Evolutionary conservation across 2,329 filamentous ascomycete species (phyloP), one percentile per base, ranked within the genome.

Genomic region (Aspergillus ochraceus): DNA sequence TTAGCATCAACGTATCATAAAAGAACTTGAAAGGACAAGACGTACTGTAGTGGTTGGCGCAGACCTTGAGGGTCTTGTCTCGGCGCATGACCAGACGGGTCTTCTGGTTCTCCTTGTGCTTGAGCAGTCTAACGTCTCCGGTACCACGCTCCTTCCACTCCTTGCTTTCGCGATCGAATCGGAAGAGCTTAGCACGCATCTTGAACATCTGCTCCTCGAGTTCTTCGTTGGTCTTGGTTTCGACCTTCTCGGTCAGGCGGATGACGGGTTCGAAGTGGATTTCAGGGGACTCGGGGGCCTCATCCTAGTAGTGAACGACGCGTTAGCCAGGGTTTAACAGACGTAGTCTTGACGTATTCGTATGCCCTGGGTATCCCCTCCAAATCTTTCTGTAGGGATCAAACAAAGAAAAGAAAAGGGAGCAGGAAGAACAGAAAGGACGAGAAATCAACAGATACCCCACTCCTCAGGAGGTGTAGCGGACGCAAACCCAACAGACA

Each of bases 81-180:
- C 95, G 88, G 79, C 95, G 90, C 95, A 99, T 99, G 70, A 99
- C 95, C 72, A 99, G 84, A 71, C 95, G 88, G 60, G 93, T 97
- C 89, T 98, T 98, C 81, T 90, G 88, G 79, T 97, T 97, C 84
- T 97, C 93, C 86, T 92, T 95, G 86, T 99, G 95, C 88, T 97
- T 98, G 76, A 99, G 85, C 79, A 99, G 86, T 74, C 94, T 88
- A 66, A 98, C 93, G 73, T 98, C 94, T 71, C 95, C 95, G 66
- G 95, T 98, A 67, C 95, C 95, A 76, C 95, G 90, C 88, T 99
- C 95, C 86, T 98, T 99, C 95, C 95, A 99, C 84, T 98, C 95
- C 78, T 89, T 89, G 70, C 85, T 87, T 56, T 97, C 92, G 70
- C 90, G 87, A 80, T 97, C 89, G 78, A 98, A 99, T 83, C 93